Base-by-base conservation (phyloP, 805 yeast species). In the Suhomyces kilbournensis region DNA sequence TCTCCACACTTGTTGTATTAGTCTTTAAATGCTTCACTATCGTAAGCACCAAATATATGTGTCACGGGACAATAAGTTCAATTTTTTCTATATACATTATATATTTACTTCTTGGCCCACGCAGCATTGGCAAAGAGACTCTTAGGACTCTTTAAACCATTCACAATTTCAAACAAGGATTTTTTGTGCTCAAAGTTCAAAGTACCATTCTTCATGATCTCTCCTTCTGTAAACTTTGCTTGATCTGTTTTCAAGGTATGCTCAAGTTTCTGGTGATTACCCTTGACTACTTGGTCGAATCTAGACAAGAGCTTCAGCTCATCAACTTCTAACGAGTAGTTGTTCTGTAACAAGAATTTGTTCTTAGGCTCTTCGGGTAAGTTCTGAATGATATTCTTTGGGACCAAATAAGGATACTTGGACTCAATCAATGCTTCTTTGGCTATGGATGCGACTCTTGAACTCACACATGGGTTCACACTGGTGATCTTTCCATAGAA, bases 361-460 rank as follows among this genome's bases (percentile, higher is more conserved):
- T 70, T 72, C 39, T 38, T 43, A 40, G 58, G 64, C 46, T 52
- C 52, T 26, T 49, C 56, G 7, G 56, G 60, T 46, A 59, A 38
- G 42, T 52, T 46, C 26, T 69, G 68, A 39, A 75, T 63, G 39
- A 74, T 59, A 9, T 64, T 46, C 53, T 58, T 64, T 19, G 79
- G 78, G 53, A 75, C 60, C 53, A 60, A 60, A 62, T 66, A 75
- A 4, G 79, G 79, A 58, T 74, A 75, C 46, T 73, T 70, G 17
- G 78, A 72, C 44, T 63, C 63, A 47, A 71, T 53, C 55, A 75
- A 67, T 28, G 67, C 59, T 40, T 70, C 67, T 60, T 75, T 75
- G 50, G 76, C 64, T 46, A 75, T 67, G 44, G 77, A 70, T 2
- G 77, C 74, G 9, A 74, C 67, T 56, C 78, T 64, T 7, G 74